Evolutionary conservation across 768 basidiomycete species (phyloP).

Genomic region (Porphyrellus cyaneotinctus): DNA sequence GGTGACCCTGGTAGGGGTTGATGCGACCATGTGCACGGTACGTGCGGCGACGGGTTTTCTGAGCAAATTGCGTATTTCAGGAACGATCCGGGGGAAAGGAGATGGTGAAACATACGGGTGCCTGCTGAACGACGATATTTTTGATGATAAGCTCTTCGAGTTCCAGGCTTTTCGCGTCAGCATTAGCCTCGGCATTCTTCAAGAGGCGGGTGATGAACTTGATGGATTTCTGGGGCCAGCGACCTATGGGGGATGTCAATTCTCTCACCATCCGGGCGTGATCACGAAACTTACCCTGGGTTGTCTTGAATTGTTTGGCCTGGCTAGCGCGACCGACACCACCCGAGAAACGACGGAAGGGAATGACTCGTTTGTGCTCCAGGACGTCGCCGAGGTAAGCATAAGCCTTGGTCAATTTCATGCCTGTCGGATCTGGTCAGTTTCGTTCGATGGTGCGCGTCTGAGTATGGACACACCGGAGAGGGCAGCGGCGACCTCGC

Average conservation of each 20-base stretch:
- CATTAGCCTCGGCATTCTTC: constrained; percentile 99
- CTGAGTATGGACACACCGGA: constrained; percentile 54
- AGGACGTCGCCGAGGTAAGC: constrained; percentile 88
- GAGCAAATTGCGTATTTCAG: neutral
- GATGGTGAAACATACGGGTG: constrained; percentile 63
- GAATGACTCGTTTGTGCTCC: constrained; percentile 96
- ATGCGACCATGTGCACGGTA: constrained; percentile 98
- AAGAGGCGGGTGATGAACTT: constrained; percentile 90
- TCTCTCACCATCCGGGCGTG: neutral
- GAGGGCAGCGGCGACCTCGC: constrained; percentile 94
- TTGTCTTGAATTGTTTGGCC: constrained; percentile 95
- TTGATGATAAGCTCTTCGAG: constrained; percentile 91
- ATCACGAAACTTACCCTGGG: constrained; percentile 68
- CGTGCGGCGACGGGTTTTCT: constrained; percentile 99
- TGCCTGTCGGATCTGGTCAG: constrained; percentile 46
- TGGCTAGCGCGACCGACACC: constrained; percentile 93
- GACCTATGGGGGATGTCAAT: constrained; percentile 53
- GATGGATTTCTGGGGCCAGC: constrained; percentile 99
- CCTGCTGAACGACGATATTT: constrained; percentile 98
- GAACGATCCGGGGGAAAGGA: neutral
- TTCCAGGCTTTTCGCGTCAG: constrained; percentile 94
- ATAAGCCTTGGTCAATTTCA: constrained; percentile 94
- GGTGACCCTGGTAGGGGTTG: constrained; percentile 99
- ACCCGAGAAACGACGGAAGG: constrained; percentile 93
- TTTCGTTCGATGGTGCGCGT: neutral